Evolutionary conservation across 345 rosid genomes (phyloP).

Genomic region (Chamaenerion angustifolium): DNA sequence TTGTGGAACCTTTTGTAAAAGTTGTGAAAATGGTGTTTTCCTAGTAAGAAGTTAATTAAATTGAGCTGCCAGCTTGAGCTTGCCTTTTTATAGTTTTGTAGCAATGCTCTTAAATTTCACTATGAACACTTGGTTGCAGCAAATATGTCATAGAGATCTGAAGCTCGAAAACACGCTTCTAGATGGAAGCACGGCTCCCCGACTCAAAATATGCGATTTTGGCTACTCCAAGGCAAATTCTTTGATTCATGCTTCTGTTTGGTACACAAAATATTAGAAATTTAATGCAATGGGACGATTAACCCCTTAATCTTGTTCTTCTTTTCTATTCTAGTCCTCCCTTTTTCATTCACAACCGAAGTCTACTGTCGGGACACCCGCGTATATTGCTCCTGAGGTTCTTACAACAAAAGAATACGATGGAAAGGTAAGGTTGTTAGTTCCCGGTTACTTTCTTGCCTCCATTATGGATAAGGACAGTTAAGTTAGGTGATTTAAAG

Average conservation of each 20-base stretch:
- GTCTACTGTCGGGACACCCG: slow-evolving; percentile 90
- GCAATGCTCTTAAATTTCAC: too few relatives aligned
- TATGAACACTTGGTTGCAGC: slow-evolving; percentile 30
- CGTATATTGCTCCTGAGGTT: slow-evolving; percentile 85
- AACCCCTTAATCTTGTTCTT: neutral
- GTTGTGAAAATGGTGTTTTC: too few relatives aligned
- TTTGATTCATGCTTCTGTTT: neutral
- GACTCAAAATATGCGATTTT: slow-evolving; percentile 81
- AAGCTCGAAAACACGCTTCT: slow-evolving; percentile 83
- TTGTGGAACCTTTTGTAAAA: too few relatives aligned
- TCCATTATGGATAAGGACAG: neutral
- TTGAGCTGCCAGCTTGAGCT: too few relatives aligned
- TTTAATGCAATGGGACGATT: neutral
- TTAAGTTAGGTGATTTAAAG: neutral
- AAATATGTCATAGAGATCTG: slow-evolving; percentile 89
- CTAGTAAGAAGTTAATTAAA: too few relatives aligned
- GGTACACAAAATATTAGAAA: too few relatives aligned
- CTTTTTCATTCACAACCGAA: slow-evolving; percentile 89
- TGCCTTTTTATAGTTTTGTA: too few relatives aligned
- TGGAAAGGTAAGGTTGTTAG: slow-evolving; percentile 39
- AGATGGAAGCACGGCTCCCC: slow-evolving; percentile 62
- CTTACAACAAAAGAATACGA: slow-evolving; percentile 61
- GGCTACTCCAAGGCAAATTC: slow-evolving; percentile 69
- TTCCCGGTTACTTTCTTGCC: too few relatives aligned
- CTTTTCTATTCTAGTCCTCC: slow-evolving; percentile 33